These are phyloP conservation scores for Arthrocladium fulminans DNA, from an alignment of 2,329 filamentous ascomycete species.

Conservation along the genomic window DNA sequence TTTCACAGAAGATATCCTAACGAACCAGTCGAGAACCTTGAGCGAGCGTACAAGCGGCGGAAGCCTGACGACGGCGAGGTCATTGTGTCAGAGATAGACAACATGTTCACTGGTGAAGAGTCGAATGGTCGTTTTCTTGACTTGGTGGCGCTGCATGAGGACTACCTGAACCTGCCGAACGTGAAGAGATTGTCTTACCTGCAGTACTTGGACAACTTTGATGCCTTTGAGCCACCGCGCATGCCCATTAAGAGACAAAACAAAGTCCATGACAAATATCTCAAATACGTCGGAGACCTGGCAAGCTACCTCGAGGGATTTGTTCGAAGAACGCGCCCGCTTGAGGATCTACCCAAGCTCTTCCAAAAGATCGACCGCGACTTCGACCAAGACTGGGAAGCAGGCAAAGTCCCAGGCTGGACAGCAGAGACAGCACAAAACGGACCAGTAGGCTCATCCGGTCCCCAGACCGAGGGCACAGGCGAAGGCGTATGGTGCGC, in stretches of 20 bases:
- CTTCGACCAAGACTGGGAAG: conserved; percentile 74
- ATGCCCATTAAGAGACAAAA: conserved; percentile 67
- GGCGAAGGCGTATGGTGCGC: conserved; percentile 75
- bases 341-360: conserved; percentile 76
- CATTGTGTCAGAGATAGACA: conserved; percentile 64
- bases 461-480: conserved; percentile 38
- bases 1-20: conserved; percentile 89
- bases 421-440: conserved; percentile 43
- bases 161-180: conserved; percentile 80
- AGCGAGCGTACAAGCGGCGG: conserved; percentile 75
- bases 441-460: conserved; percentile 30
- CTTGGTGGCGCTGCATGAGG: conserved; percentile 71
- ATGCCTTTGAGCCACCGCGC: conserved; percentile 68
- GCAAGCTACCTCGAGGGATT: conserved; percentile 80
- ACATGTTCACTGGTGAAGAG: conserved; percentile 93
- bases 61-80: conserved; percentile 56
- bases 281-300: conserved; percentile 74
- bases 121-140: conserved; percentile 89
- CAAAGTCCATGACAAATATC: conserved; percentile 88
- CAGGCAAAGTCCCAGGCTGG: conserved; percentile 74
- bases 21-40: conserved; percentile 89
- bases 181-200: conserved; percentile 80
- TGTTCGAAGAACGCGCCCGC: conserved; percentile 70
- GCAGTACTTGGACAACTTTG: conserved; percentile 87
- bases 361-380: conserved; percentile 69